A percentile compares a stretch with the other conserved stretches of the same genome.
Conservation (phyloP, 805 yeast genomes). For the Zygosaccharomyces rouxii region DNA sequence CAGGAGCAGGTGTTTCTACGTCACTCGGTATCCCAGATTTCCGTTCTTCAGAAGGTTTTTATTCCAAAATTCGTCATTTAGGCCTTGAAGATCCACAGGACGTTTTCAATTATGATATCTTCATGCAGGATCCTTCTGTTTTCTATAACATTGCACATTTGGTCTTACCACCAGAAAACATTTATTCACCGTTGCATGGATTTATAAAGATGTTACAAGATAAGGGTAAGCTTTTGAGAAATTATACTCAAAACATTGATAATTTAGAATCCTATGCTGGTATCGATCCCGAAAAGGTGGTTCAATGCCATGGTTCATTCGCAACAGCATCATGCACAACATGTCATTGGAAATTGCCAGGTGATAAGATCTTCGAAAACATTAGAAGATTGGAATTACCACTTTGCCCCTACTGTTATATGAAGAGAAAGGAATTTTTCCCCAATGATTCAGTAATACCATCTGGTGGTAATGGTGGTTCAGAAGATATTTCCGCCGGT, state of each 20-base stretch:
- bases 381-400: conserved; percentile 61
- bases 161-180: conserved; percentile 68
- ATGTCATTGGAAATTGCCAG: conserved; percentile 63
- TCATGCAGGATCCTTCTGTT: conserved; percentile 68
- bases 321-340: conserved; percentile 82
- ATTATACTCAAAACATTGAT: conserved; percentile 89
- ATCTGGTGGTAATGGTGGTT: conserved; percentile 11
- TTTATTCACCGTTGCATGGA: conserved; percentile 73
- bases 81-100: conserved; percentile 87
- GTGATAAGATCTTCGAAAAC: conserved; percentile 56
- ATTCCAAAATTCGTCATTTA: conserved; percentile 59
- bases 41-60: conserved; percentile 83
- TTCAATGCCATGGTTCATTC: conserved; percentile 92
- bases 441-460: conserved; percentile 17
- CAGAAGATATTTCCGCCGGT: conserved; percentile 1
- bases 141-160: conserved; percentile 84
- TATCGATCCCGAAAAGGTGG: conserved; percentile 55
- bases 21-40: conserved; percentile 89
- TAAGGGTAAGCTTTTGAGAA: conserved; percentile 70
- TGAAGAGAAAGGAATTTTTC: conserved; percentile 38
- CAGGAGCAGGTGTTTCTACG: conserved; percentile 94
- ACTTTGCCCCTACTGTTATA: conserved; percentile 62
- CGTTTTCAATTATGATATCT: conserved; percentile 72
- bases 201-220: conserved; percentile 72
- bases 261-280: conserved; percentile 83